phyloP scores from a whole-genome alignment of 768 basidiomycete genomes.

The Sporobolomyces phaffii region DNA sequence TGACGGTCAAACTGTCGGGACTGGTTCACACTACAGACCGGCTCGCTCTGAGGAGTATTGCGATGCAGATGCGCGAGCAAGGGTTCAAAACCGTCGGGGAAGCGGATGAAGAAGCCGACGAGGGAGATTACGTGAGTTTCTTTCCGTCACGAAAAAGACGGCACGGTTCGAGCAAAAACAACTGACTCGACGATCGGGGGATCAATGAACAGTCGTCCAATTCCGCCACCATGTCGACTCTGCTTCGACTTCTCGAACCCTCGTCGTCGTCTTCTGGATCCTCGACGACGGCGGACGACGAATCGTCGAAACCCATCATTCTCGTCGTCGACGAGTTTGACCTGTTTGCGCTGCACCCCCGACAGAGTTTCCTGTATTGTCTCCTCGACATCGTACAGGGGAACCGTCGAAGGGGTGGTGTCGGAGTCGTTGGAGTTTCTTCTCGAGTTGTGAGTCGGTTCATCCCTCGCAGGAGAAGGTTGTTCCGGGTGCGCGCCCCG shows the following conservation, averaged over 20 bases:
- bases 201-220: slow-evolving; percentile 57
- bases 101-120: slow-evolving; percentile 46
- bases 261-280: slow-evolving; percentile 38
- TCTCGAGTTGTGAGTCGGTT: slow-evolving; percentile 56
- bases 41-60: slow-evolving; percentile 86
- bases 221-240: slow-evolving; percentile 40
- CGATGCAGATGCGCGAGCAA: slow-evolving; percentile 70
- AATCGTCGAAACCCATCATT: slow-evolving; percentile 52
- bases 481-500: no score
- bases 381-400: slow-evolving; percentile 89
- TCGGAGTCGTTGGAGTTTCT: slow-evolving; percentile 70
- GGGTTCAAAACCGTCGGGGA: slow-evolving; percentile 52
- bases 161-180: no score
- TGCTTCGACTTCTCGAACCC: slow-evolving; percentile 41
- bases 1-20: slow-evolving; percentile 76
- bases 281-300: slow-evolving; percentile 53
- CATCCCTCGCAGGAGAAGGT: no score
- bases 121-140: slow-evolving; percentile 49
- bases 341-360: slow-evolving; percentile 80
- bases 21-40: slow-evolving; percentile 78
- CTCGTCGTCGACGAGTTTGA: slow-evolving; percentile 89
- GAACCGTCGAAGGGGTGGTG: slow-evolving; percentile 56
- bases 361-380: slow-evolving; percentile 90
- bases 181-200: no score
- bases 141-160: no score